Conservation (phyloP, 1,284 basidiomycete species). For the Moniliella sp. region DNA sequence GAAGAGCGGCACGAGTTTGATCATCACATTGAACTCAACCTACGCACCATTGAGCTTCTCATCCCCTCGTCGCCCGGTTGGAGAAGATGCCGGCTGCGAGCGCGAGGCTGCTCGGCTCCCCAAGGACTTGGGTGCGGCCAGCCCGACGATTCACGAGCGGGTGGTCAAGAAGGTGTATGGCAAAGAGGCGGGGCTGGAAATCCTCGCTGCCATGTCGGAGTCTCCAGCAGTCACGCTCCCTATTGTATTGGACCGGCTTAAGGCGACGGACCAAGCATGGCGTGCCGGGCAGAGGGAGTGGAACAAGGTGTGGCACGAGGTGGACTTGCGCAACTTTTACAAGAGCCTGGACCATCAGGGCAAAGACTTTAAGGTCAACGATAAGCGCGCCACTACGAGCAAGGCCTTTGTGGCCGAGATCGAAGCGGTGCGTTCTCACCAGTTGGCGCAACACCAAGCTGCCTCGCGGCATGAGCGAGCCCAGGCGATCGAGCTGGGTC, state of each 20-base stretch:
- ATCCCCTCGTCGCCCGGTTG: constrained; percentile 67
- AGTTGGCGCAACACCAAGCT: no score
- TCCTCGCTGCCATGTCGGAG: constrained; percentile 76
- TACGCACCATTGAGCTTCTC: constrained; percentile 71
- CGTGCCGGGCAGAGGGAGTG: constrained; percentile 81
- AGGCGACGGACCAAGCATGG: constrained; percentile 94
- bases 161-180: constrained; percentile 91
- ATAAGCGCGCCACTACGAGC: constrained; percentile 81
- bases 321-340: constrained; percentile 76
- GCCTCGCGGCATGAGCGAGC: constrained; percentile 39
- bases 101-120: constrained; percentile 61
- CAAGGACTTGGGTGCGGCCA: constrained; percentile 70
- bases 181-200: constrained; percentile 55
- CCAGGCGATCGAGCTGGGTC: constrained; percentile 15
- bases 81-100: constrained; percentile 76
- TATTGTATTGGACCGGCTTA: constrained; percentile 69
- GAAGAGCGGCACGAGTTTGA: constrained; percentile 97
- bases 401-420: constrained; percentile 76
- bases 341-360: constrained; percentile 91
- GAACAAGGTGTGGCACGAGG: constrained; percentile 89
- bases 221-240: constrained; percentile 73
- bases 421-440: constrained; percentile 53
- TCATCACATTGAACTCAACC: constrained; percentile 77
- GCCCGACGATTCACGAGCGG: constrained; percentile 71
- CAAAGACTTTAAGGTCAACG: constrained; percentile 74